These are phyloP conservation scores for Penicillium sp. DNA, from an alignment of 2,329 filamentous ascomycete genomes.

Conservation along the genomic window DNA sequence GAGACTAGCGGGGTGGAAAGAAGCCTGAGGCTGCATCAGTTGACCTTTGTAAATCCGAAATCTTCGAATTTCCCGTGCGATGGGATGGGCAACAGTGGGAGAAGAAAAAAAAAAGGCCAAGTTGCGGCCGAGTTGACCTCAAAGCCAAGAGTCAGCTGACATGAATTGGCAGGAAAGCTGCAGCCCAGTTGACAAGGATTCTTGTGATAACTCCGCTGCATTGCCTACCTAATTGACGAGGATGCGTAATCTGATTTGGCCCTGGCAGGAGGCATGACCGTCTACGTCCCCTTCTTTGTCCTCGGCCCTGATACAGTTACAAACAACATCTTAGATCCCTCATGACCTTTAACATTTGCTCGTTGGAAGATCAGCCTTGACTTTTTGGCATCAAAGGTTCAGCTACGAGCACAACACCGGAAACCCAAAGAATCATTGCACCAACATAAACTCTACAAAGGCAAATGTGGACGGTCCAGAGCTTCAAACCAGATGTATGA, in stretches of 20 bases:
- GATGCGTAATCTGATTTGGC: slow-evolving; percentile 12
- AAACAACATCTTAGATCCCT: not conserved
- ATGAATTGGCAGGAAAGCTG: slow-evolving; percentile 16
- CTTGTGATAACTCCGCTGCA: slow-evolving; percentile 3
- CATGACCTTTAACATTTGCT: not conserved
- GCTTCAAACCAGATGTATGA: slow-evolving; percentile 8
- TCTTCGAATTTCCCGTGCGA: slow-evolving; percentile 1
- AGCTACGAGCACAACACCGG: no score
- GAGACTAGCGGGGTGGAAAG: slow-evolving; percentile 9
- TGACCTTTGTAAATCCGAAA: not conserved
- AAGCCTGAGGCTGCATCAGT: not conserved
- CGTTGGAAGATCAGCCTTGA: not conserved
- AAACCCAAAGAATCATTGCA: not conserved
- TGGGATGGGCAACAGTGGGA: not conserved
- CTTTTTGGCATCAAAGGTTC: no score
- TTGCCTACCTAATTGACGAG: no score
- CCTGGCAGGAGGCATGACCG: not conserved
- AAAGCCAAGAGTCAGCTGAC: slow-evolving; percentile 21
- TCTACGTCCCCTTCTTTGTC: not conserved
- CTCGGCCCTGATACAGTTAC: not conserved
- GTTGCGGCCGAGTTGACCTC: not conserved
- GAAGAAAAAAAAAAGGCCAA: not conserved
- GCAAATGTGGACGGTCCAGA: not conserved
- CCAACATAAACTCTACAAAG: not conserved
- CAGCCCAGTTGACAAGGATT: slow-evolving; percentile 18